Conservation (phyloP, 805 yeast genomes). For the Candida mattraensis region DNA sequence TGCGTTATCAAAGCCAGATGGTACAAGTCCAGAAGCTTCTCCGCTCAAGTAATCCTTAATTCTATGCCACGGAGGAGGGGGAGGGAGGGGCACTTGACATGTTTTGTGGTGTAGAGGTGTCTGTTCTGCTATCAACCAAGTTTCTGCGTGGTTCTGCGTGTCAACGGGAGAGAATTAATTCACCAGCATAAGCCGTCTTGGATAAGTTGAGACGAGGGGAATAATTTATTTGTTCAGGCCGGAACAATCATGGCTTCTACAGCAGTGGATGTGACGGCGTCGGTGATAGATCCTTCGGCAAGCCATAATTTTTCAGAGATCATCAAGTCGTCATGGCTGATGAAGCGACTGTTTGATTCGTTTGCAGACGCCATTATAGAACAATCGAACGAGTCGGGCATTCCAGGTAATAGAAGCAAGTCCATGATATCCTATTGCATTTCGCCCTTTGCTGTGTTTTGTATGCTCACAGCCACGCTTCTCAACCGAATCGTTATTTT, state of each 20-base stretch:
- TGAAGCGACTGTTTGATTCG: constrained; percentile 27
- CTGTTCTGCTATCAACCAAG: too few relatives aligned
- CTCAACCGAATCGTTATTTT: constrained; percentile 58
- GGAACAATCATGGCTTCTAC: constrained; percentile 4
- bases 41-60: too few relatives aligned
- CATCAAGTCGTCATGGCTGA: constrained; percentile 23
- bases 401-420: constrained; percentile 33
- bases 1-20: too few relatives aligned
- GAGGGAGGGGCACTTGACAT: too few relatives aligned
- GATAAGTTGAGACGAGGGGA: too few relatives aligned
- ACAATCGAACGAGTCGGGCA: constrained; percentile 32
- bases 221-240: too few relatives aligned
- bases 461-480: constrained; percentile 58
- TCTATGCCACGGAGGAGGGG: too few relatives aligned
- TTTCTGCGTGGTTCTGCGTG: too few relatives aligned
- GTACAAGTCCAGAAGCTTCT: too few relatives aligned
- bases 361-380: constrained; percentile 35
- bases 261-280: constrained; percentile 6
- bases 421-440: constrained; percentile 50
- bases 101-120: too few relatives aligned
- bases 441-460: constrained; percentile 49
- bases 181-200: too few relatives aligned
- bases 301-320: constrained; percentile 12
- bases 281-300: constrained; percentile 18
- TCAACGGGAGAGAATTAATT: too few relatives aligned